A percentile compares a stretch with the other conserved stretches of the same genome.
Evolutionary conservation across 257 asterid genomes (phyloP).

Genomic region (Marsdenia floribunda): DNA sequence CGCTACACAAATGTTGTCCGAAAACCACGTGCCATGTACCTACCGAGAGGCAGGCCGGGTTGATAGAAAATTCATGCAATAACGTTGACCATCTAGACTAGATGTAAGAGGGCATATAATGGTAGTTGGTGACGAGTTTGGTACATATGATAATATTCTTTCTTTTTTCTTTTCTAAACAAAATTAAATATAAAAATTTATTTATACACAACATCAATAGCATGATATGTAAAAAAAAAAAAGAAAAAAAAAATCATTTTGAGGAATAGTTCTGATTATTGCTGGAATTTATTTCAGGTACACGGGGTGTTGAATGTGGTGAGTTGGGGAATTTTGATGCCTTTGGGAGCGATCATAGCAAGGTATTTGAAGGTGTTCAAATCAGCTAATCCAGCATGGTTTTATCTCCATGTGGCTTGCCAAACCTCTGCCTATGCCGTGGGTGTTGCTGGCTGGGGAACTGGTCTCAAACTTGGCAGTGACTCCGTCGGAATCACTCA

Average conservation of each 20-base stretch:
- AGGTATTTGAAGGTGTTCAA: conserved; percentile 6
- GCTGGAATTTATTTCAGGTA: not conserved
- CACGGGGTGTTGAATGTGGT: conserved; percentile 9
- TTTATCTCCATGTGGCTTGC: conserved; percentile 6
- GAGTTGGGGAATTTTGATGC: conserved; percentile 14
- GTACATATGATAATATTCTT: no score
- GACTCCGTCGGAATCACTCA: conserved; percentile 1
- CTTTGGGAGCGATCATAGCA: not conserved
- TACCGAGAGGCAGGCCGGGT: no score
- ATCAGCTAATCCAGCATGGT: conserved; percentile 9
- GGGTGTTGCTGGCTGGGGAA: conserved; percentile 11
- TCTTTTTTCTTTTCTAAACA: no score
- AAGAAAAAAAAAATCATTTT: no score
- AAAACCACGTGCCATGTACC: not conserved
- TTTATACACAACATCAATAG: no score
- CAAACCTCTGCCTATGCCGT: conserved; percentile 7
- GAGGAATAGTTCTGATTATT: not conserved
- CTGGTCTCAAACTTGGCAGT: conserved; percentile 12
- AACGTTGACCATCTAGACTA: conserved; percentile 6
- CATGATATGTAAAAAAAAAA: no score
- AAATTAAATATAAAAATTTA: no score
- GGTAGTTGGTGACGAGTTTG: no score
- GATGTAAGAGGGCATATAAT: not conserved
- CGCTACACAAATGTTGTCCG: no score
- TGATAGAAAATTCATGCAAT: not conserved